These are phyloP conservation scores for Ceratocystis albifundus DNA, from an alignment of 2,329 filamentous ascomycete species.

Conservation along the genomic window DNA sequence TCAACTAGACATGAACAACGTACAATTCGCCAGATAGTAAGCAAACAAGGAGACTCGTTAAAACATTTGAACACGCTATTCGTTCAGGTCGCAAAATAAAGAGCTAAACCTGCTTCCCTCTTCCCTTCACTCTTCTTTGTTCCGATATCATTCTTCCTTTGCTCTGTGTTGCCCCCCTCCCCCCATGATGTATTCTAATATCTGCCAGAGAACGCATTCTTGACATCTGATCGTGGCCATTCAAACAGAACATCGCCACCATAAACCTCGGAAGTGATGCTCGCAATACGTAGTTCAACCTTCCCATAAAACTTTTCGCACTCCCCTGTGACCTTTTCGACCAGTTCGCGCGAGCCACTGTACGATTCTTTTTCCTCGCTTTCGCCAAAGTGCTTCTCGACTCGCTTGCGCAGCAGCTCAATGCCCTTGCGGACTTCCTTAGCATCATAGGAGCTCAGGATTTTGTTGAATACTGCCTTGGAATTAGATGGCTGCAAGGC, in stretches of 20 bases:
- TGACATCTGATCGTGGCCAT: slow-evolving; percentile 54
- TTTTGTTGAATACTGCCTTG: slow-evolving; percentile 72
- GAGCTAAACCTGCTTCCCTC: not conserved
- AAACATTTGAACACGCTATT: not conserved
- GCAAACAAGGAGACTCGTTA: not conserved
- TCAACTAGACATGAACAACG: too few relatives aligned
- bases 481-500: slow-evolving; percentile 73
- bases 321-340: slow-evolving; percentile 46
- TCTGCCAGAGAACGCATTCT: slow-evolving; percentile 40
- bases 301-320: slow-evolving; percentile 53
- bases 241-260: slow-evolving; percentile 54
- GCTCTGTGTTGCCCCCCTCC: not conserved
- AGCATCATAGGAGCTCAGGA: slow-evolving; percentile 65
- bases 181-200: not conserved
- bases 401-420: slow-evolving; percentile 74
- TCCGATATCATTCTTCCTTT: not conserved
- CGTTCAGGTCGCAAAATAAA: not conserved
- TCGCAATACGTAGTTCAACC: slow-evolving; percentile 49
- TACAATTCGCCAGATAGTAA: too few relatives aligned
- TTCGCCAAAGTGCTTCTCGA: slow-evolving; percentile 95
- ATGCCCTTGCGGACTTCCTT: slow-evolving; percentile 86
- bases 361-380: slow-evolving; percentile 75
- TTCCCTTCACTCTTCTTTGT: not conserved
- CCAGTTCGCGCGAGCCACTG: slow-evolving; percentile 47
- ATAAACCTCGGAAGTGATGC: slow-evolving; percentile 51